Evolutionary conservation across 495 filamentous ascomycete genomes (phyloP), one percentile per base, ranked within the genome.

Genomic region (Stereocaulon alpinum): DNA sequence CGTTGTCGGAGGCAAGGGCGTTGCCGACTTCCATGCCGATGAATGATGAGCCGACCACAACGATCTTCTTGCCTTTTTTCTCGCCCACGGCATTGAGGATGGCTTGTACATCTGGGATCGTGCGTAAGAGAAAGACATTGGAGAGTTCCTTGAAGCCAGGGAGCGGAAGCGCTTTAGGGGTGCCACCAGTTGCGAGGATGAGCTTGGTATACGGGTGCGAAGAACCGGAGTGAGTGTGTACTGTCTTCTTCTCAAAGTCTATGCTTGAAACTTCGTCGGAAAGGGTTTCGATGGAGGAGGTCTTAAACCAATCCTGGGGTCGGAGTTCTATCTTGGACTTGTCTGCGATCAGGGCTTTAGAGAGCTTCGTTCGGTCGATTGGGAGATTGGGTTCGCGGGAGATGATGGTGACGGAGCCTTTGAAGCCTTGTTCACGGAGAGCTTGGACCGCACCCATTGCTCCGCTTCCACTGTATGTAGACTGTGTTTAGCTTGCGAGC

Each of bases 1-100:
- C 72, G 66, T 96, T 89, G 56, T 85, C 85, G 14, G 82, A 72
- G 3, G 84, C 72, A 2, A 89, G 84, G 40, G 82, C 82, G 54
- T 91, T 95, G 43, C 85, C 89, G 30, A 95, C 81, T 72, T 98
- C 93, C 91, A 98, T 94, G 41, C 93, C 86, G 70, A 98, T 98
- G 72, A 98, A 96, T 49, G 87, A 91, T 56, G 82, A 87, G 20
- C 93, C 93, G 57, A 98, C 82, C 18, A 98, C 78, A 40, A 96
- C 90, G 65, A 96, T 81, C 72, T 95, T 95, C 77, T 93, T 95
- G 44, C 84, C 84, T 68, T 88, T 87, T 6, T 78, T 66, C 15
- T 86, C 81, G n/a, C 88, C 89, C 18, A 91, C 82, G 4, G 89
- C 90, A 7, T 71, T 74, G 29, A 86, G 73, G 65, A 98, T 97